A percentile compares a stretch with the other conserved stretches of the same genome.
These are phyloP conservation scores for Alternaria angustiovoidea DNA, from an alignment of 2,329 filamentous ascomycete species.

Conservation along the genomic window DNA sequence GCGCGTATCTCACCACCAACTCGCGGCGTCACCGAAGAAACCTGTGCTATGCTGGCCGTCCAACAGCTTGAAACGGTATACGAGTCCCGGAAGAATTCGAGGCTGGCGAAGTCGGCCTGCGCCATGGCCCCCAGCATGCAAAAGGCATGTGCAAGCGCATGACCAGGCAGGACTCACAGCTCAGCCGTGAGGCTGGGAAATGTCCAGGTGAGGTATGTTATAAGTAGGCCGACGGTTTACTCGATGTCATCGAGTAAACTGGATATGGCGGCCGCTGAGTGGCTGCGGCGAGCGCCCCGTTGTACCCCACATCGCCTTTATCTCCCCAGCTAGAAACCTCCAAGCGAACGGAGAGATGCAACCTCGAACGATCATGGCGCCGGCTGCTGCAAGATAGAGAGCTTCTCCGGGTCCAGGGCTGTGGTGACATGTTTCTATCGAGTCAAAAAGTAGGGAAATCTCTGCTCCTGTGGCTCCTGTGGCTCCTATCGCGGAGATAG, in stretches of 20 bases:
- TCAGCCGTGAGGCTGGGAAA: constrained; percentile 10
- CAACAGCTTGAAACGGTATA: not conserved
- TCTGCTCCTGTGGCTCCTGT: constrained; percentile 7
- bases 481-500: constrained; percentile 26
- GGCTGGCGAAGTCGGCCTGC: constrained; percentile 5
- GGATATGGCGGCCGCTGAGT: constrained; percentile 21
- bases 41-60: not conserved
- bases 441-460: constrained; percentile 30
- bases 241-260: constrained; percentile 43
- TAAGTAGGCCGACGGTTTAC: constrained; percentile 30
- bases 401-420: constrained; percentile 17
- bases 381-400: constrained; percentile 31
- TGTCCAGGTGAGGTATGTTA: constrained; percentile 20
- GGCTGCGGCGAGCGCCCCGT: constrained; percentile 17
- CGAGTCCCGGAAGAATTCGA: not conserved
- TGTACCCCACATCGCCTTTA: constrained; percentile 37
- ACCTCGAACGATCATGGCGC: constrained; percentile 17
- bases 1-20: not conserved
- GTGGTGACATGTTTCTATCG: constrained; percentile 42
- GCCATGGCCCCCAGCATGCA: not conserved
- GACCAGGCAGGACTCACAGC: not conserved
- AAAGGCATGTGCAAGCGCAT: constrained; percentile 3
- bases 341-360: constrained; percentile 26
- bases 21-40: not conserved
- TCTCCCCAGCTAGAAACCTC: constrained; percentile 19